phyloP scores from a whole-genome alignment of 73 alveolate genomes.

The Paramecium octaurelia region DNA sequence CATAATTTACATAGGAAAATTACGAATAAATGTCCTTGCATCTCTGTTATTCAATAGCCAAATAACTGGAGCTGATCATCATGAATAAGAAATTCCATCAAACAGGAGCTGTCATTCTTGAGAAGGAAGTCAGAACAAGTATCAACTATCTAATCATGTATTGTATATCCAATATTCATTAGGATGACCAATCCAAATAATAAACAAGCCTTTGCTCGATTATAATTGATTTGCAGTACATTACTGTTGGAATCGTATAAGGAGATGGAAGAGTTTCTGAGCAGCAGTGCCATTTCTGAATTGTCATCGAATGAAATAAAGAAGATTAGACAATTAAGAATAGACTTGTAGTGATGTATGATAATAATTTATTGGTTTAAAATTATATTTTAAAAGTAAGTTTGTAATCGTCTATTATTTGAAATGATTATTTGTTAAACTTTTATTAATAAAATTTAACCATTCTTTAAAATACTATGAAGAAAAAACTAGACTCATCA shows the following conservation, averaged over 20 bases:
- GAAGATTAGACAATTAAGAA: slow-evolving; percentile 3
- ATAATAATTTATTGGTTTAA: not conserved
- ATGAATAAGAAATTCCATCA: slow-evolving; percentile 4
- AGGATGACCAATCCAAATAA: not conserved
- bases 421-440: not conserved
- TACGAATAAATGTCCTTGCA: not conserved
- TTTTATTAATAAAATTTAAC: not conserved
- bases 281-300: not conserved
- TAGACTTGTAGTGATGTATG: not conserved
- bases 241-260: not conserved
- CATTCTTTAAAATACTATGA: not conserved
- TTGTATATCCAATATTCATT: not conserved
- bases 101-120: not conserved
- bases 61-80: not conserved
- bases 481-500: not conserved
- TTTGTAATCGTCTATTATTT: not conserved
- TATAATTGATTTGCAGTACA: not conserved
- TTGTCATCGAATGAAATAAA: not conserved
- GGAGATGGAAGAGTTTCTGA: slow-evolving; percentile 31
- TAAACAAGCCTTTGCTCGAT: not conserved
- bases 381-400: not conserved
- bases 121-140: slow-evolving; percentile 1
- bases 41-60: not conserved
- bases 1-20: not conserved
- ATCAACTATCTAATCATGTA: not conserved